Conservation (phyloP, 345 rosid species). For the Nephelium lappaceum region DNA sequence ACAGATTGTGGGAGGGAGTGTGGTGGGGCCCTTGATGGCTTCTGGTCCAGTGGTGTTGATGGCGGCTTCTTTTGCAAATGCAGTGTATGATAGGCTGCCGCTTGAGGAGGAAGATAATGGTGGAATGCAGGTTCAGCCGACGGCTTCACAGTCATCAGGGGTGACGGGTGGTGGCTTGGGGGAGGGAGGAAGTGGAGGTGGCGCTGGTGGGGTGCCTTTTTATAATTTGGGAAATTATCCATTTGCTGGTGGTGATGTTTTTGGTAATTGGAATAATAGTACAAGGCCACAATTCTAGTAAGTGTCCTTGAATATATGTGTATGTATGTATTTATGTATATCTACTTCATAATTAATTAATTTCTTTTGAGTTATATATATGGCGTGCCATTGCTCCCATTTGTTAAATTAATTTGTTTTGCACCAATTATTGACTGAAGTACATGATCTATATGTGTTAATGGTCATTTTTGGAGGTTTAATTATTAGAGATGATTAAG, state of each 20-base stretch:
- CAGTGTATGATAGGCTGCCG: slow-evolving; percentile 73
- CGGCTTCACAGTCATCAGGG: slow-evolving; percentile 40
- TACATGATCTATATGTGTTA: too few species aligned
- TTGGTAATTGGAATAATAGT: slow-evolving; percentile 42
- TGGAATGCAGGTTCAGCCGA: slow-evolving; percentile 31
- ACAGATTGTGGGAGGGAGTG: slow-evolving; percentile 74
- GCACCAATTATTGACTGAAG: too few species aligned
- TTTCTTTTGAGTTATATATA: too few species aligned
- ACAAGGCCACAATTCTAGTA: slow-evolving; percentile 57
- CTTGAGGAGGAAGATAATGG: slow-evolving; percentile 43
- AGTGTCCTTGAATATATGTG: not conserved
- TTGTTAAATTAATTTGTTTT: too few species aligned
- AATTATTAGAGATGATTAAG: too few species aligned
- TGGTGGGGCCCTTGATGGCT: slow-evolving; percentile 68
- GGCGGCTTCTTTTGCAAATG: slow-evolving; percentile 73
- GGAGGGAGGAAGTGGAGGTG: slow-evolving; percentile 24
- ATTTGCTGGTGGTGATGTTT: slow-evolving; percentile 54
- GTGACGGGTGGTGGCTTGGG: slow-evolving; percentile 38
- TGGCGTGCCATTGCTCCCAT: too few species aligned
- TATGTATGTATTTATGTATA: not conserved
- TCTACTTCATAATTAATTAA: not conserved
- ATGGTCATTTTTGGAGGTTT: too few species aligned
- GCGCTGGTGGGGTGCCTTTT: slow-evolving; percentile 44
- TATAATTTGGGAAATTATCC: slow-evolving; percentile 58
- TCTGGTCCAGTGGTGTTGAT: slow-evolving; percentile 70